phyloP scores from a whole-genome alignment of 2,329 filamentous ascomycete species.

The Exophiala viscosa region DNA sequence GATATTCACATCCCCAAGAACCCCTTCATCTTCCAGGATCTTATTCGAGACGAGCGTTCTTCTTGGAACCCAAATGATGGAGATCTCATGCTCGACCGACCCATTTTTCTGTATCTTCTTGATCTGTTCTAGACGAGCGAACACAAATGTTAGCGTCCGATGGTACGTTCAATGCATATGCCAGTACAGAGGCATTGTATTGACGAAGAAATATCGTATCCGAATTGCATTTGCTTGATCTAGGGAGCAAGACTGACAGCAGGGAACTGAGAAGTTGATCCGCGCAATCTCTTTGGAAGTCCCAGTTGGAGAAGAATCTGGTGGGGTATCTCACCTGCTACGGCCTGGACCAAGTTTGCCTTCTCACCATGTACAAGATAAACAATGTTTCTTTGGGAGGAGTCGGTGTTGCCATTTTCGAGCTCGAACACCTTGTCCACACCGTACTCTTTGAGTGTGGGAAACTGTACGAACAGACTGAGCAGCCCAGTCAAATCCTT shows the following conservation, averaged over 20 bases:
- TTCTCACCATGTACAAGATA: slow-evolving; percentile 92
- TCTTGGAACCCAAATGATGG: slow-evolving; percentile 91
- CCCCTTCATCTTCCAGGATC: slow-evolving; percentile 85
- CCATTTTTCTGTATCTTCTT: slow-evolving; percentile 83
- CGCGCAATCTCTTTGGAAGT: slow-evolving; percentile 23
- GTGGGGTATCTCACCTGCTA: slow-evolving; percentile 70
- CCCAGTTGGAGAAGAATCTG: slow-evolving; percentile 23
- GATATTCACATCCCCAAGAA: slow-evolving; percentile 87
- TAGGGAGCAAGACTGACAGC: slow-evolving; percentile 24
- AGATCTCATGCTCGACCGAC: slow-evolving; percentile 90
- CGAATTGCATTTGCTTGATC: slow-evolving; percentile 6
- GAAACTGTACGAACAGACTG: slow-evolving; percentile 89
- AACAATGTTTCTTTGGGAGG: slow-evolving; percentile 89
- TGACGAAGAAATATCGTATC: slow-evolving; percentile 42
- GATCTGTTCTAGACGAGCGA: slow-evolving; percentile 67
- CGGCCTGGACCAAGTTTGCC: slow-evolving; percentile 73
- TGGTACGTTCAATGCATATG: slow-evolving; percentile 47
- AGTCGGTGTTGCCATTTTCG: slow-evolving; percentile 92
- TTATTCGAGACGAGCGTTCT: slow-evolving; percentile 88
- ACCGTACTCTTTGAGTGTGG: slow-evolving; percentile 91
- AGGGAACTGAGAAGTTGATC: slow-evolving; percentile 15
- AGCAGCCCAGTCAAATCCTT: slow-evolving; percentile 84
- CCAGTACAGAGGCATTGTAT: slow-evolving; percentile 33
- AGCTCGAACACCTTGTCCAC: slow-evolving; percentile 97
- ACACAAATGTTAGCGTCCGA: slow-evolving; percentile 53